Conservation (phyloP, 164 flowering plant genomes). For the Sextonia rubra region DNA sequence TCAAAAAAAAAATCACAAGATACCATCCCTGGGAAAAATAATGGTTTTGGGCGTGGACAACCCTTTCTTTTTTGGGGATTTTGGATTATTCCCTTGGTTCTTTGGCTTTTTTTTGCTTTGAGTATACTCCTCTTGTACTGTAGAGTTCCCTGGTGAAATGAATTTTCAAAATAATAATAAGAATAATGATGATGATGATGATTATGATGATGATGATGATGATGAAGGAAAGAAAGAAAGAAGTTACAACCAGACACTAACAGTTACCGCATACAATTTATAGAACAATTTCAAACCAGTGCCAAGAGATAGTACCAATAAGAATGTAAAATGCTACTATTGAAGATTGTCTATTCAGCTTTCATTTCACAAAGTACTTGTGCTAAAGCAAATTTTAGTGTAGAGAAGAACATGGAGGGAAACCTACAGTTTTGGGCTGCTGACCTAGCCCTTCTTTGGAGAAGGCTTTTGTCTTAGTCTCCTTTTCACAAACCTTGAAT, state of each 20-base stretch:
- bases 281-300: not conserved
- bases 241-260: not conserved
- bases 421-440: slow-evolving; percentile 91
- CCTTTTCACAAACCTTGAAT: slow-evolving; percentile 97
- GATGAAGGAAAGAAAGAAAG: no score
- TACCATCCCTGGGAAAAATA: no score
- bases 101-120: no score
- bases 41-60: no score
- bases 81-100: no score
- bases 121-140: no score
- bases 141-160: no score
- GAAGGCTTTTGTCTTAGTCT: slow-evolving; percentile 99
- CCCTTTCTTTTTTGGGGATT: no score
- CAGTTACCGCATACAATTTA: not conserved
- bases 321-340: not conserved
- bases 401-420: not conserved
- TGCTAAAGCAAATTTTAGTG: not conserved
- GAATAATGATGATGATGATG: no score
- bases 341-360: not conserved
- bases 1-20: no score
- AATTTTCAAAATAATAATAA: no score
- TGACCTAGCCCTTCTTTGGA: slow-evolving; percentile 99
- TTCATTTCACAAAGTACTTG: not conserved
- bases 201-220: no score
- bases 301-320: not conserved